Evolutionary conservation across 75 land plant species (phyloP), one percentile per base, ranked within the genome.

Genomic region (Cryptomeria japonica): DNA sequence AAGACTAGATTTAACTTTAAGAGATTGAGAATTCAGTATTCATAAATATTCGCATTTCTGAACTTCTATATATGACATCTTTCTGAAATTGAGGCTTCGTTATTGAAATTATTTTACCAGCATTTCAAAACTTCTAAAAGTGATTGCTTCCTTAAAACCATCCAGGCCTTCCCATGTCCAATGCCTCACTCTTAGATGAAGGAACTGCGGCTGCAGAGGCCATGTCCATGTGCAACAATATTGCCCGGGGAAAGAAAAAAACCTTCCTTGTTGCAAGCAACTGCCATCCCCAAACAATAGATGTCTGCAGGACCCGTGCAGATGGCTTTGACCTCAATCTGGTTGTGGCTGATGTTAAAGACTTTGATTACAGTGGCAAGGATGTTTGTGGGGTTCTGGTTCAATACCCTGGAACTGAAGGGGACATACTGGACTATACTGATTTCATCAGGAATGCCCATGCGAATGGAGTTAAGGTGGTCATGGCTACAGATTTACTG

Each of bases 151-250:
- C 18, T 76, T 76, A 15, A 6, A 22, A 25, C 4, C 28, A 25
- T 64, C 2, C 88, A 19, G 88, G 86, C 10, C 51, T 87, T 38
- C 88, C 87, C 34, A 87, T 87, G 87, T 87, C 88, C 22, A 87
- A 87, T 19, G 87, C 88, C 86, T 87, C 87, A 22, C 87, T 87
- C 19, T 46, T 87, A 25, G 87, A 87, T 13, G 88, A 87, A 87
- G 87, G 87, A 25, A 87, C 88, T 15, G 87, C 87, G 11, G 88
- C 88, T 32, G 87, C 88, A 31, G 87, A 87, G 87, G 88, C 88
- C 19, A 87, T 87, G 88, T 44, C 86, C 5, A 87, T 87, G 88
- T 87, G 88, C 47, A 47, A 38, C 42, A 82, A 87, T 32, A 87
- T 87, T 42, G 87, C 78, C 78, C 82, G 88, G 6, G 39, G 36